Conservation (phyloP, 2,329 filamentous ascomycete species). For the Colletotrichum neosansevieriae region DNA sequence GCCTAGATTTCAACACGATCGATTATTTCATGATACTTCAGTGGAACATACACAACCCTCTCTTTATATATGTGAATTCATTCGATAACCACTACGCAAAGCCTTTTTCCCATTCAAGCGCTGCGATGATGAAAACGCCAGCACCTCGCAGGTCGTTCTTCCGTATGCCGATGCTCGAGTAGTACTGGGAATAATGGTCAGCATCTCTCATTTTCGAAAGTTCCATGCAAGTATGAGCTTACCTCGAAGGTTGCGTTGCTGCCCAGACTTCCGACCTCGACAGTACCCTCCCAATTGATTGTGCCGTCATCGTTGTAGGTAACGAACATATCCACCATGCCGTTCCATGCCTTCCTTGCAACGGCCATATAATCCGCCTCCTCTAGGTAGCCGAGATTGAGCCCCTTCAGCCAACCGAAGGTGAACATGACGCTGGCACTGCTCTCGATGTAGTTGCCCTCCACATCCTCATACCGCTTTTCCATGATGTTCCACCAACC, state of each 20-base stretch:
- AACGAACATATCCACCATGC: constrained; percentile 59
- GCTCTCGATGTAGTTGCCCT: constrained; percentile 71
- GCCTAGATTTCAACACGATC: too few relatives aligned
- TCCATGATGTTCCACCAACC: constrained; percentile 72
- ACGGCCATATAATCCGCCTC: constrained; percentile 41
- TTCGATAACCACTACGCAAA: neutral
- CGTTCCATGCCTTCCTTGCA: constrained; percentile 46
- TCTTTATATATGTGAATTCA: too few relatives aligned
- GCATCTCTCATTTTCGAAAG: neutral
- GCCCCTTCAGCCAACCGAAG: constrained; percentile 62
- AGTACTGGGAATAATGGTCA: constrained; percentile 41
- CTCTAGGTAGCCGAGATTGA: constrained; percentile 47
- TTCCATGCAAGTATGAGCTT: constrained; percentile 34
- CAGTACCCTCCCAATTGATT: constrained; percentile 63
- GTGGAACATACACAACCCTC: too few relatives aligned
- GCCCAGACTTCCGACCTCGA: constrained; percentile 63
- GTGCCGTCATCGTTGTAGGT: constrained; percentile 60
- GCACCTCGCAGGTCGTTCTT: constrained; percentile 47
- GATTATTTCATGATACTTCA: too few relatives aligned
- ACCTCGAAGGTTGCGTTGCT: constrained; percentile 64
- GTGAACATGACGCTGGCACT: constrained; percentile 70
- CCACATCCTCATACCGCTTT: constrained; percentile 56
- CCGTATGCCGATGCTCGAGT: constrained; percentile 44
- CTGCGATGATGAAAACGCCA: constrained; percentile 47
- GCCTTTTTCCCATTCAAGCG: constrained; percentile 46